These are phyloP conservation scores for Didymella lethalis DNA, from an alignment of 2,329 filamentous ascomycete genomes.

Conservation along the genomic window DNA sequence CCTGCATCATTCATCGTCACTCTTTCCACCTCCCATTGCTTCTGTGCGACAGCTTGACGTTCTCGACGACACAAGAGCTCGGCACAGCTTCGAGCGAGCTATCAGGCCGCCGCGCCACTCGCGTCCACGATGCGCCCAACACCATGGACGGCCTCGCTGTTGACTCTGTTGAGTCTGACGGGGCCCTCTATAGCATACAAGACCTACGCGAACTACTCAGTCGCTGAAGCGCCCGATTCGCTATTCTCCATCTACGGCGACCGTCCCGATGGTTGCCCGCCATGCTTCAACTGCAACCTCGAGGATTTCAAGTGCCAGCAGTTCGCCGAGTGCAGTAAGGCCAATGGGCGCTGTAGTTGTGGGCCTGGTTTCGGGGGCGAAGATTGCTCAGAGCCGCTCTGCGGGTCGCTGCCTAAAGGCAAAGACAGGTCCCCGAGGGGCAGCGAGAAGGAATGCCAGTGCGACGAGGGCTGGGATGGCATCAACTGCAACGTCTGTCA, in stretches of 20 bases:
- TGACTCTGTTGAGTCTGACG: constrained; percentile 37
- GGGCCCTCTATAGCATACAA: constrained; percentile 39
- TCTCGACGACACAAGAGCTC: constrained; percentile 6
- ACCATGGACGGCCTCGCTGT: constrained; percentile 43
- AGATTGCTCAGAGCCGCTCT: constrained; percentile 90
- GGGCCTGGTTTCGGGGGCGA: constrained; percentile 92
- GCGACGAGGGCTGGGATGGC: constrained; percentile 91
- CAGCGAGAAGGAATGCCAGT: constrained; percentile 73
- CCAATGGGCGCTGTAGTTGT: constrained; percentile 91
- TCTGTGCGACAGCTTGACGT: constrained; percentile 1
- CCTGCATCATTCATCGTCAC: constrained; percentile 3
- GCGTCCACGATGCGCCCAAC: constrained; percentile 45
- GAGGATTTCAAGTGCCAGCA: constrained; percentile 92
- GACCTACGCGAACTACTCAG: constrained; percentile 57
- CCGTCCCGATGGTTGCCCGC: constrained; percentile 78
- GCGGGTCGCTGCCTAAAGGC: constrained; percentile 85
- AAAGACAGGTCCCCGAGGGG: constrained; percentile 76
- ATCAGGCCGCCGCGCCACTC: constrained; percentile 33
- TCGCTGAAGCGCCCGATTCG: constrained; percentile 55
- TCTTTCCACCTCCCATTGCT: constrained; percentile 1
- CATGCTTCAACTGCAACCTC: constrained; percentile 97
- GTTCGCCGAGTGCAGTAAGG: constrained; percentile 86
- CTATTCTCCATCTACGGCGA: constrained; percentile 76
- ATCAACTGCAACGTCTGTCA: constrained; percentile 98
- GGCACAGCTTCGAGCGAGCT: constrained; percentile 29